Percentiles rank a stretch among this genome's conserved stretches.
Conservation (phyloP, 495 filamentous ascomycete species). For the Tuber melanosporum region DNA sequence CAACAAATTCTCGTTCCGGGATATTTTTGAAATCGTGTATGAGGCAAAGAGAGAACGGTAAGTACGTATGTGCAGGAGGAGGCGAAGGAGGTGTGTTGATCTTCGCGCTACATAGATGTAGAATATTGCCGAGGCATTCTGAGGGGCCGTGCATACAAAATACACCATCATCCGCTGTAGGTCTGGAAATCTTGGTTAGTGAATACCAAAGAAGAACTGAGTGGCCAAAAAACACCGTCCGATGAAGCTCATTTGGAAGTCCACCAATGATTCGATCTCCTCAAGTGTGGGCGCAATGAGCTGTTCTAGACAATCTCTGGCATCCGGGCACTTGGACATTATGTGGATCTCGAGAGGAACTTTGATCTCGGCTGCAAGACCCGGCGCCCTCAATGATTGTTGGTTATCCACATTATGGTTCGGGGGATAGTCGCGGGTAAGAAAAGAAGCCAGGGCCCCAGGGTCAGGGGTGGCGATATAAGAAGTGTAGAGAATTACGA, state of each 20-base stretch:
- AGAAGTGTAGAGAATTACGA: background rate
- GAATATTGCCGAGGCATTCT: constrained; percentile 91
- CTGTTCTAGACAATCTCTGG: constrained; percentile 68
- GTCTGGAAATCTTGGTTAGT: background rate
- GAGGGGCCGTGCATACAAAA: constrained; percentile 79
- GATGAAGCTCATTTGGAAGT: constrained; percentile 87
- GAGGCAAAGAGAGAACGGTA: constrained; percentile 89
- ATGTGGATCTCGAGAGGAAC: constrained; percentile 85
- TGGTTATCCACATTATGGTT: background rate
- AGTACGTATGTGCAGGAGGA: constrained; percentile 72
- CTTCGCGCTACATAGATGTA: constrained; percentile 80
- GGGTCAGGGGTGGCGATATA: background rate
- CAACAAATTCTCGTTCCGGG: constrained; percentile 63
- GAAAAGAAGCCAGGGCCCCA: background rate
- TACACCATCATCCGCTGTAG: constrained; percentile 53
- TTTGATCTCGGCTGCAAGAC: constrained; percentile 31
- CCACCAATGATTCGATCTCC: constrained; percentile 69
- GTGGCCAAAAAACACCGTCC: constrained; percentile 54
- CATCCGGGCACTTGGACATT: constrained; percentile 93
- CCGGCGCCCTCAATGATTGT: background rate
- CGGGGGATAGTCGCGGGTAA: background rate
- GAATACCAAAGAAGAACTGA: background rate
- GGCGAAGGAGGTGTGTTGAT: constrained; percentile 50
- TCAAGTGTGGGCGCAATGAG: constrained; percentile 83
- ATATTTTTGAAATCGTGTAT: constrained; percentile 64